Evolutionary conservation across 441 rosid genomes (phyloP).

Genomic region (Populus trichocarpa): DNA sequence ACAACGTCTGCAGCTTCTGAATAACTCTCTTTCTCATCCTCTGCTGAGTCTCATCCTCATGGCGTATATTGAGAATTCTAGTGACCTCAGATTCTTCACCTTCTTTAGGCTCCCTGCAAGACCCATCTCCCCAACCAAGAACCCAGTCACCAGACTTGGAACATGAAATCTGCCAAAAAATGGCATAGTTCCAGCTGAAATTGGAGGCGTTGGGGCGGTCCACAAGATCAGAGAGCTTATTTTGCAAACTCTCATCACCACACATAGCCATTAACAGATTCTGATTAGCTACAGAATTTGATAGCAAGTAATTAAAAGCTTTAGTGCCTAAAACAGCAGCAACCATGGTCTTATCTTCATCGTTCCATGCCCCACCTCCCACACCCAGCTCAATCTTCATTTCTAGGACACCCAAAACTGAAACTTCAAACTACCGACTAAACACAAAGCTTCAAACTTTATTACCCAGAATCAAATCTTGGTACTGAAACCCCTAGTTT

Average conservation of each 20-base stretch:
- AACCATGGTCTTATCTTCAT: slow-evolving; percentile 63
- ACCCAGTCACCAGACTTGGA: slow-evolving; percentile 82
- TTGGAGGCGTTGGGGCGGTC: slow-evolving; percentile 63
- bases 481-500: slow-evolving; percentile 7
- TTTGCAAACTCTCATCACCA: slow-evolving; percentile 67
- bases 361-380: slow-evolving; percentile 58
- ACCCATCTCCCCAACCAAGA: slow-evolving; percentile 93
- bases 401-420: slow-evolving; percentile 13
- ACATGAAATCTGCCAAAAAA: slow-evolving; percentile 87
- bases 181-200: slow-evolving; percentile 94
- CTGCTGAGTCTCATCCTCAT: slow-evolving; percentile 67
- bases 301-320: slow-evolving; percentile 70
- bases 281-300: slow-evolving; percentile 67
- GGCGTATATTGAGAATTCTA: slow-evolving; percentile 35
- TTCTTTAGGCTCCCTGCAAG: slow-evolving; percentile 75
- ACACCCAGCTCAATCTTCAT: slow-evolving; percentile 53
- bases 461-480: slow-evolving; percentile 35
- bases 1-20: slow-evolving; percentile 71
- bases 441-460: slow-evolving; percentile 12
- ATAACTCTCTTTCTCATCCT: slow-evolving; percentile 79
- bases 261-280: slow-evolving; percentile 52
- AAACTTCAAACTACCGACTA: slow-evolving; percentile 11
- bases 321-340: slow-evolving; percentile 68
- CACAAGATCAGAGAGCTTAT: slow-evolving; percentile 86
- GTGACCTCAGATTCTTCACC: slow-evolving; percentile 63